These are phyloP conservation scores for Ustilago tritici DNA, from an alignment of 1,284 basidiomycete species.

Conservation along the genomic window DNA sequence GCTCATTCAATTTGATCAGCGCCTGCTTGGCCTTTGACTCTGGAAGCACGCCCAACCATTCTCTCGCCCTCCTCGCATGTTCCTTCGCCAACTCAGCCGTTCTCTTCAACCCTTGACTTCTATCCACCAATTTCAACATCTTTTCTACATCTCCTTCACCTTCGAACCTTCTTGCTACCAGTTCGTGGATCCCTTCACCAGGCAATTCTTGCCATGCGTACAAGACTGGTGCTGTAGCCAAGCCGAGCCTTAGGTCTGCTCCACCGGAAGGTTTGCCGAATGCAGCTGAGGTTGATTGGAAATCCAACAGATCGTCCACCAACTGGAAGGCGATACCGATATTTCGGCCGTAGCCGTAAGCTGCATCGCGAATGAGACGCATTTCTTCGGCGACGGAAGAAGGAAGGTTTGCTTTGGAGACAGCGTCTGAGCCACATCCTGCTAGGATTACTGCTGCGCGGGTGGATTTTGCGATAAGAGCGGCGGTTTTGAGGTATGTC, in stretches of 20 bases:
- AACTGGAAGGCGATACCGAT: slow-evolving; percentile 82
- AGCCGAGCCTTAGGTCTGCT: slow-evolving; percentile 85
- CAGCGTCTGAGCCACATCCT: slow-evolving; percentile 77
- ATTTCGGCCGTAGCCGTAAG: slow-evolving; percentile 90
- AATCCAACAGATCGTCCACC: slow-evolving; percentile 91
- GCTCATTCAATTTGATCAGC: slow-evolving; percentile 55
- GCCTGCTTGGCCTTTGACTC: slow-evolving; percentile 62
- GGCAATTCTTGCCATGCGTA: slow-evolving; percentile 90
- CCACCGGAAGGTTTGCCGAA: slow-evolving; percentile 85
- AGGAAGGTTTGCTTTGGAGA: slow-evolving; percentile 66
- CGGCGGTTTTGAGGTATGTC: slow-evolving; percentile 96
- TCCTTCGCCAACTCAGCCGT: slow-evolving; percentile 64
- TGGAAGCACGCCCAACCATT: slow-evolving; percentile 55
- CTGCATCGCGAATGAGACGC: slow-evolving; percentile 84
- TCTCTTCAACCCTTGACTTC: slow-evolving; percentile 57
- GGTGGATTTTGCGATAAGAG: slow-evolving; percentile 92
- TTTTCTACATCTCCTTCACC: slow-evolving; percentile 85
- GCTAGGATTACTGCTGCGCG: slow-evolving; percentile 89
- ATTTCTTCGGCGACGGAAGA: slow-evolving; percentile 27
- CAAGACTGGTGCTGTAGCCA: slow-evolving; percentile 92
- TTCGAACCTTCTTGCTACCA: slow-evolving; percentile 87
- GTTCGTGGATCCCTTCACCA: slow-evolving; percentile 75
- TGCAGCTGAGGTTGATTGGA: slow-evolving; percentile 76
- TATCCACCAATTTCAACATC: slow-evolving; percentile 55
- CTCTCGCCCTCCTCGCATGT: slow-evolving; percentile 54